These are phyloP conservation scores for Taiwanofungus camphoratus DNA, from an alignment of 1,284 basidiomycete species.

Conservation along the genomic window DNA sequence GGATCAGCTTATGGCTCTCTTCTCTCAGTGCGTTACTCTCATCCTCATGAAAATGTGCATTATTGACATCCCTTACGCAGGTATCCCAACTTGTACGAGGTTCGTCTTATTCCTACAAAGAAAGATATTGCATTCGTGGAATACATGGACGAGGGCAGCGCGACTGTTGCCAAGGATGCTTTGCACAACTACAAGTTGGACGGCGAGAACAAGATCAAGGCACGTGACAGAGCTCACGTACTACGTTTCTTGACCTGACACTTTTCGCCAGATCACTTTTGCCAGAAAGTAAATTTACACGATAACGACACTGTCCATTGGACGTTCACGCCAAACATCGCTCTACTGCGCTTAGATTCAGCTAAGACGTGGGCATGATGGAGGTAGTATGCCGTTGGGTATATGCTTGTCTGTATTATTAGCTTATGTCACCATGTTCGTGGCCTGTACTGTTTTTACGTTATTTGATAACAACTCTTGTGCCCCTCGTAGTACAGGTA, in stretches of 20 bases:
- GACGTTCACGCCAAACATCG: not conserved
- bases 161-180: constrained; percentile 89
- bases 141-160: constrained; percentile 84
- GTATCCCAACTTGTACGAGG: constrained; percentile 90
- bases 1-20: constrained; percentile 83
- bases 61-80: constrained; percentile 33
- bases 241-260: not conserved
- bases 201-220: constrained; percentile 96
- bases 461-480: too few relatives aligned
- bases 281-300: constrained; percentile 55
- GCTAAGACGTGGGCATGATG: not conserved
- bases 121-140: constrained; percentile 97
- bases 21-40: constrained; percentile 66
- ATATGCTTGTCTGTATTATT: constrained; percentile 1
- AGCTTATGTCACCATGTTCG: not conserved
- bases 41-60: not conserved
- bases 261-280: constrained; percentile 45
- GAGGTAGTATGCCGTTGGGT: not conserved
- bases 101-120: constrained; percentile 93
- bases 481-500: too few relatives aligned
- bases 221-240: constrained; percentile 23
- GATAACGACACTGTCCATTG: too few relatives aligned
- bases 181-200: constrained; percentile 96
- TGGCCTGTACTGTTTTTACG: too few relatives aligned
- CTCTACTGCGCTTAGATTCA: not conserved